Conservation (phyloP, 148 eudicot species). For the Diospyros lotus region DNA sequence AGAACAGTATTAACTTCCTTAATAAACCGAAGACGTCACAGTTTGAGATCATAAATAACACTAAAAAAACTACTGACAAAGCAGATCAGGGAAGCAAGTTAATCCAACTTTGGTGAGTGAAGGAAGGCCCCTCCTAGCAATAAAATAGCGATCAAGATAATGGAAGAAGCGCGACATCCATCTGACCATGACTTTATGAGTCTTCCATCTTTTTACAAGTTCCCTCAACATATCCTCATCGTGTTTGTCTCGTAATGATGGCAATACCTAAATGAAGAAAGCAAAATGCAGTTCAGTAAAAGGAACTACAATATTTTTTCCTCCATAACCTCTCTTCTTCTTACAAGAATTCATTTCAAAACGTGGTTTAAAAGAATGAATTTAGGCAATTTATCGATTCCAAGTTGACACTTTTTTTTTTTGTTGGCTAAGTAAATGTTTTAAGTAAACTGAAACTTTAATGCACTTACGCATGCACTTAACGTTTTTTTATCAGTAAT, state of each 20-base stretch:
- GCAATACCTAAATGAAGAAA: too few relatives aligned
- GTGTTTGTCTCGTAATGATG: conserved; percentile 13
- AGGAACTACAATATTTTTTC: too few relatives aligned
- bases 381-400: too few relatives aligned
- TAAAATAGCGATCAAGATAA: conserved; percentile 26
- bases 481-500: too few relatives aligned
- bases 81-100: conserved; percentile 18
- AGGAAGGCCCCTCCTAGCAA: conserved; percentile 16
- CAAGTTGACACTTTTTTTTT: too few relatives aligned
- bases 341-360: too few relatives aligned
- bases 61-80: conserved; percentile 6
- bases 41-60: background rate
- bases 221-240: conserved; percentile 40
- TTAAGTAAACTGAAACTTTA: too few relatives aligned
- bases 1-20: background rate
- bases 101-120: conserved; percentile 18
- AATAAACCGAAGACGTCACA: background rate
- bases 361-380: too few relatives aligned
- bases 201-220: conserved; percentile 36
- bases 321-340: too few relatives aligned
- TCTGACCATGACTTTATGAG: conserved; percentile 39
- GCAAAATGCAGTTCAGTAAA: too few relatives aligned
- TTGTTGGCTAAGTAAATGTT: too few relatives aligned
- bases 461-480: too few relatives aligned
- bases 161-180: conserved; percentile 32